Percentiles rank a stretch among this genome's conserved stretches.
These are phyloP conservation scores for Plasmopara muralis DNA, from an alignment of 352 stramenopile species.

Conservation along the genomic window DNA sequence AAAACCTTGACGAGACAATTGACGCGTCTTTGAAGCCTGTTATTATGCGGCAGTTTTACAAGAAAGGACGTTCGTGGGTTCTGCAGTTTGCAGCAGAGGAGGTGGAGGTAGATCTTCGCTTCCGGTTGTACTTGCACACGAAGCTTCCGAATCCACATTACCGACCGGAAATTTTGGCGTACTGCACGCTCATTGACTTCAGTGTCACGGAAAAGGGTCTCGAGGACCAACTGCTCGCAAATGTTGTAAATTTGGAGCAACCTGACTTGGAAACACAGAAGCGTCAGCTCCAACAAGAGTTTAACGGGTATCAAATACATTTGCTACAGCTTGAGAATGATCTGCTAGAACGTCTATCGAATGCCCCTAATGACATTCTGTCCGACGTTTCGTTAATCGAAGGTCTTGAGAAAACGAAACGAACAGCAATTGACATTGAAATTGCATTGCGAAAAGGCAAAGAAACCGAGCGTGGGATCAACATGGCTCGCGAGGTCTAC, in stretches of 20 bases:
- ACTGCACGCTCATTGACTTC: slow-evolving; percentile 93
- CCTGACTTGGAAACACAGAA: slow-evolving; percentile 85
- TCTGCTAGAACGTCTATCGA: slow-evolving; percentile 85
- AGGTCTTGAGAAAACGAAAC: slow-evolving; percentile 87
- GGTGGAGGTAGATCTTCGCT: slow-evolving; percentile 83
- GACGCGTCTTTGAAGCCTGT: slow-evolving; percentile 85
- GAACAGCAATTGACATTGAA: slow-evolving; percentile 83
- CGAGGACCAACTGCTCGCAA: slow-evolving; percentile 86
- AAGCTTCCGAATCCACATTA: slow-evolving; percentile 92
- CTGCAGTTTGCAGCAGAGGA: slow-evolving; percentile 85
- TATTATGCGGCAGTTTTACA: slow-evolving; percentile 83
- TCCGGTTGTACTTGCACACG: slow-evolving; percentile 87
- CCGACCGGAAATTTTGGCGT: slow-evolving; percentile 85
- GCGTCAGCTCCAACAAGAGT: slow-evolving; percentile 81
- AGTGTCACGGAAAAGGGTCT: slow-evolving; percentile 88
- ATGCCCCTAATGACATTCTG: slow-evolving; percentile 89
- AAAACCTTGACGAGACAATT: slow-evolving; percentile 86
- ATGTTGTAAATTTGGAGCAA: slow-evolving; percentile 88
- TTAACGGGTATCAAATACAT: slow-evolving; percentile 92
- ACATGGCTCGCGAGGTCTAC: slow-evolving; percentile 88
- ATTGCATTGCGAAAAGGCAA: slow-evolving; percentile 76
- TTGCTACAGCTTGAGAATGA: slow-evolving; percentile 86
- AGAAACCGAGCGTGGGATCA: slow-evolving; percentile 88
- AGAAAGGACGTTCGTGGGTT: slow-evolving; percentile 86
- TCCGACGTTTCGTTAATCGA: slow-evolving; percentile 89